Evolutionary conservation across 768 basidiomycete genomes (phyloP), one percentile per base, ranked within the genome.

Genomic region (Saitozyma sp.): DNA sequence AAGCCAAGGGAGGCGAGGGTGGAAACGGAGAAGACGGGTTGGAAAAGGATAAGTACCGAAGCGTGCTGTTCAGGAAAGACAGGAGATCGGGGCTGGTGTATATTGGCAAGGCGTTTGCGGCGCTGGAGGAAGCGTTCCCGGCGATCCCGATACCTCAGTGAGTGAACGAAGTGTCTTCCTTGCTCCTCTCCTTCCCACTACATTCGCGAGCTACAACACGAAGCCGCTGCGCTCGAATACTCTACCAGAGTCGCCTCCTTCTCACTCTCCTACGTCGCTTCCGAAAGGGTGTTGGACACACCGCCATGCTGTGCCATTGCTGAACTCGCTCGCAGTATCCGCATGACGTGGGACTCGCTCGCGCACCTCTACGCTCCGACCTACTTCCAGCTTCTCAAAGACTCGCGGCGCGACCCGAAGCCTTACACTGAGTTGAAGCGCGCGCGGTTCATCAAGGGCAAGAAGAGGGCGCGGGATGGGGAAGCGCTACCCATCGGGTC

Each of bases 301-400:
- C 29, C 29, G 29, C 29, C 29, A 5, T 29, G 29, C 29, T 2
- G 29, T 5, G 29, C 29, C 29, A 29, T 29, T 29, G 29, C 29
- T 29, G 29, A 29, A 29, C 29, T 29, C 29, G 29, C 29, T 29
- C 29, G 29, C 29, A 29, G 29, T 29, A 29, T 29, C 29, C 29
- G 29, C 29, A 29, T 29, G 29, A 29, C 29, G 5, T 29, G 29
- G 29, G 29, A 29, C 29, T 29, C 29, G 29, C 29, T 29, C 29
- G 29, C 29, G 29, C 67, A 66, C 0, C 82, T 89, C 39, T 92
- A 90, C 69, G 88, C 86, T 0, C 88, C 90, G 0, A 83, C 89
- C 0, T 84, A 86, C 71, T 74, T 89, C 38, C 76, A 77, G 13
- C 81, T 92, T 9, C 68, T 69, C 0, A 81, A 82, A 51, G 80